These are phyloP conservation scores for Russula sp. DNA, from an alignment of 768 basidiomycete genomes.

Conservation along the genomic window DNA sequence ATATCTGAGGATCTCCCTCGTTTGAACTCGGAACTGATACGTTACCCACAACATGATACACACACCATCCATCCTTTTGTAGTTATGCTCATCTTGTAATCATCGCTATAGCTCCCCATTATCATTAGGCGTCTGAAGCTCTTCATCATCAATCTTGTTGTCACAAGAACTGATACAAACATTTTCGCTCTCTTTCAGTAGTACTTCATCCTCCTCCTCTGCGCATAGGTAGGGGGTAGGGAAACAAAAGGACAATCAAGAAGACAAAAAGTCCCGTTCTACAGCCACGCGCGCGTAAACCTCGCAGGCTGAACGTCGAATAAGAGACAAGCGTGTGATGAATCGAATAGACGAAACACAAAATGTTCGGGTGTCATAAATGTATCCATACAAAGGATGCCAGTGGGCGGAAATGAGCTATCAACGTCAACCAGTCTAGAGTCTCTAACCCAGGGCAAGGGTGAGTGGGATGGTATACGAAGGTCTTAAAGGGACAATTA, in stretches of 20 bases:
- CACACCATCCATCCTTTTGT: background rate
- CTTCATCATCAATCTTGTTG: background rate
- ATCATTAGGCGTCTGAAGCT: background rate
- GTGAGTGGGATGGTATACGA: background rate
- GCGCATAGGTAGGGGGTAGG: background rate
- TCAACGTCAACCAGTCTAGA: constrained; percentile 14
- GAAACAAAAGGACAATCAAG: background rate
- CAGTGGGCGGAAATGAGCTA: background rate
- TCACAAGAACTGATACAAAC: constrained; percentile 5
- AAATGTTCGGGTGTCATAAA: background rate
- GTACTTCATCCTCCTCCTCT: background rate
- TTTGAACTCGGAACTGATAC: constrained; percentile 3
- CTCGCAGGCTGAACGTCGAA: constrained; percentile 1
- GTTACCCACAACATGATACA: constrained; percentile 12
- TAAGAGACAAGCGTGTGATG: background rate
- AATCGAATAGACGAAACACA: background rate
- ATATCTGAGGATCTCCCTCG: background rate
- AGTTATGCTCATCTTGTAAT: constrained; percentile 11
- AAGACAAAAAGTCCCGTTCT: background rate
- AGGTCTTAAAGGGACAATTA: background rate
- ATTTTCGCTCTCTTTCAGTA: background rate
- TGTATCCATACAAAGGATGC: constrained; percentile 7
- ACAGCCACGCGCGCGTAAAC: background rate
- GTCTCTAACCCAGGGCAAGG: background rate
- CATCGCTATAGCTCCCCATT: background rate